A percentile compares a stretch with the other conserved stretches of the same genome.
phyloP scores from a whole-genome alignment of 2,329 filamentous ascomycete genomes.

The Verticillium isaacii region DNA sequence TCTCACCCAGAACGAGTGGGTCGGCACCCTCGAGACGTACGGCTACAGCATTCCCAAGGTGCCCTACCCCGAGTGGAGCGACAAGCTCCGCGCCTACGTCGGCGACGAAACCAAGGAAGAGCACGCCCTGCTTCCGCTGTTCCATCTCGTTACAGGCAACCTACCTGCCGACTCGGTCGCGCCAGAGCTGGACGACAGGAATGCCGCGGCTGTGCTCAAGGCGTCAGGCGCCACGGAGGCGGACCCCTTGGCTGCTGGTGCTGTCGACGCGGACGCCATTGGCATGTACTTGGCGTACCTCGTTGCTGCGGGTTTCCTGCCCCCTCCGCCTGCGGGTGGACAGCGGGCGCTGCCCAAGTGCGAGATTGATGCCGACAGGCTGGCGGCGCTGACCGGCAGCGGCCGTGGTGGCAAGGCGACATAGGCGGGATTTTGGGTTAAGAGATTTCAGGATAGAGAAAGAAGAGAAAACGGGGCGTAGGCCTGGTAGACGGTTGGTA shows the following conservation, averaged over 20 bases:
- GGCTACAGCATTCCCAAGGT: slow-evolving; percentile 67
- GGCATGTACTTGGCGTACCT: slow-evolving; percentile 58
- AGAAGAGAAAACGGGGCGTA: not conserved
- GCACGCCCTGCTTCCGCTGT: slow-evolving; percentile 52
- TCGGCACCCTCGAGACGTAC: slow-evolving; percentile 65
- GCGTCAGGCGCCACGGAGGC: slow-evolving; percentile 14
- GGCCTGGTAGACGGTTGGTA: not conserved
- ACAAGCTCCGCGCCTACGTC: slow-evolving; percentile 64
- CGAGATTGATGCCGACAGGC: slow-evolving; percentile 28
- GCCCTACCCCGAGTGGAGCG: slow-evolving; percentile 64
- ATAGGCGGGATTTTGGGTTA: not conserved
- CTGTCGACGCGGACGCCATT: slow-evolving; percentile 48
- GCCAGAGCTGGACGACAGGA: slow-evolving; percentile 68
- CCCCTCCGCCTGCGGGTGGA: slow-evolving; percentile 27
- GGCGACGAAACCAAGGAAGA: slow-evolving; percentile 47
- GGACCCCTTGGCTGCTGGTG: slow-evolving; percentile 36
- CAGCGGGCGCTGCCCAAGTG: slow-evolving; percentile 32
- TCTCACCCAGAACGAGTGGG: slow-evolving; percentile 71
- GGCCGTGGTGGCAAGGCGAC: slow-evolving; percentile 3
- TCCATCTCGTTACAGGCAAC: slow-evolving; percentile 66
- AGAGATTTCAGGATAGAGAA: not conserved
- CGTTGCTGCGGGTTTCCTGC: slow-evolving; percentile 54
- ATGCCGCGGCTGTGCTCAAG: slow-evolving; percentile 53
- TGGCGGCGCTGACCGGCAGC: slow-evolving; percentile 8
- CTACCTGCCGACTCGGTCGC: slow-evolving; percentile 65